phyloP scores from a whole-genome alignment of 148 eudicot species.

The Dysphania ambrosioides region DNA sequence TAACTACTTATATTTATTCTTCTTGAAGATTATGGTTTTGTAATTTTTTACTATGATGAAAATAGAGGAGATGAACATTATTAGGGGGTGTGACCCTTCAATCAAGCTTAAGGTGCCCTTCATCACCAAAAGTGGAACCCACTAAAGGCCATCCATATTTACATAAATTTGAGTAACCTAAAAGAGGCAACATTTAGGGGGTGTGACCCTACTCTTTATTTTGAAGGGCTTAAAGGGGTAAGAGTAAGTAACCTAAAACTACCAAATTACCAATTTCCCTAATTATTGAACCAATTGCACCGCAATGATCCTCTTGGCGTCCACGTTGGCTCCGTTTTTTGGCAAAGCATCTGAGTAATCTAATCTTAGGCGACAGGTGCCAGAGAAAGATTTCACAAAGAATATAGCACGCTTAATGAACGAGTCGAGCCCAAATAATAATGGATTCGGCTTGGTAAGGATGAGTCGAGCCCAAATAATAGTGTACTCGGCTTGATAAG shows the following conservation, averaged over 20 bases:
- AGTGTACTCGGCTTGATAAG: too few relatives aligned
- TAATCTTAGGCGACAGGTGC: too few relatives aligned
- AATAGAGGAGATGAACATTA: neutral
- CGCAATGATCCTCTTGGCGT: conserved; percentile 15
- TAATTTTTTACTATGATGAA: too few relatives aligned
- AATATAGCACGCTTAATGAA: too few relatives aligned
- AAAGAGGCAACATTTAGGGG: neutral
- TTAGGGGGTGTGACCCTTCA: neutral
- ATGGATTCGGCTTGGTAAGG: too few relatives aligned
- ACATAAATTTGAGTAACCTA: neutral
- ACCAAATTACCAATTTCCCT: conserved; percentile 20
- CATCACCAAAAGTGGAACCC: conserved; percentile 12
- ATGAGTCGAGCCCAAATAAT: too few relatives aligned
- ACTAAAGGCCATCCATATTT: conserved; percentile 2
- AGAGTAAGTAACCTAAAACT: neutral
- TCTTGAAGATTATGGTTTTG: too few relatives aligned
- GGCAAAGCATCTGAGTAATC: too few relatives aligned
- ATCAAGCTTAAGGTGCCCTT: conserved; percentile 14
- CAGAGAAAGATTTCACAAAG: too few relatives aligned
- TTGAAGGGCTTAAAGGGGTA: neutral
- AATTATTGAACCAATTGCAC: conserved; percentile 25
- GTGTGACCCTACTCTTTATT: neutral
- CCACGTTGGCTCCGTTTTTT: conserved; percentile 31
- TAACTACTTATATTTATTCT: too few relatives aligned
- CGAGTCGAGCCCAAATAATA: too few relatives aligned